A percentile compares a stretch with the other conserved stretches of the same genome.
These are phyloP conservation scores for Zygoascus meyerae DNA, from an alignment of 1,139 yeast genomes.

Conservation along the genomic window DNA sequence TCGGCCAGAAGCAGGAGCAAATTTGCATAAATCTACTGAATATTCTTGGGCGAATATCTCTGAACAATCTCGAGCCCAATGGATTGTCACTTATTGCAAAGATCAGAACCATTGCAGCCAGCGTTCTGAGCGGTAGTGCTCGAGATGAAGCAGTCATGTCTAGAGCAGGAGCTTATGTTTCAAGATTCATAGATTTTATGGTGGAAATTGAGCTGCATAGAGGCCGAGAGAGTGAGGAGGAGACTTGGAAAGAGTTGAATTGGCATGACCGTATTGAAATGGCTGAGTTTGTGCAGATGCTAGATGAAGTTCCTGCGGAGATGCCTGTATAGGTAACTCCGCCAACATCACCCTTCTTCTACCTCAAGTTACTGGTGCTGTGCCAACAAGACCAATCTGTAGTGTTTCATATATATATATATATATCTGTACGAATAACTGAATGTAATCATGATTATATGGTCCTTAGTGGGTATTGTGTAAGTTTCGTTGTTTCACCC, in stretches of 20 bases:
- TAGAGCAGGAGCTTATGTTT: conserved; percentile 6
- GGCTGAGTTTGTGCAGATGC: neutral
- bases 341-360: too few relatives aligned
- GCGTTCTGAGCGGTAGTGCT: conserved; percentile 3
- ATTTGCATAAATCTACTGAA: conserved; percentile 7
- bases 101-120: conserved; percentile 10
- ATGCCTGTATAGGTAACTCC: too few relatives aligned
- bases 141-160: neutral
- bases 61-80: conserved; percentile 11
- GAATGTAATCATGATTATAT: too few relatives aligned
- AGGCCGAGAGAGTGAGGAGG: neutral
- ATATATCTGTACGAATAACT: too few relatives aligned
- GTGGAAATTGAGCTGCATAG: conserved; percentile 3
- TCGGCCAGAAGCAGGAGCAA: conserved; percentile 5
- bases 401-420: too few relatives aligned
- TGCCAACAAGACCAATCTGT: too few relatives aligned
- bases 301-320: neutral
- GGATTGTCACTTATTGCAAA: conserved; percentile 8
- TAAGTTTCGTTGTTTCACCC: too few relatives aligned
- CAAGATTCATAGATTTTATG: conserved; percentile 8
- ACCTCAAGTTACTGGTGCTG: too few relatives aligned
- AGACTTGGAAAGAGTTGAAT: conserved; percentile 1
- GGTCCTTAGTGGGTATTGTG: too few relatives aligned
- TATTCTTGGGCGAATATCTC: conserved; percentile 8
- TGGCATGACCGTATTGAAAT: neutral